Percentiles rank a stretch among this genome's conserved stretches.
phyloP scores from a whole-genome alignment of 2,329 filamentous ascomycete genomes.

The Curvularia verruculosa region DNA sequence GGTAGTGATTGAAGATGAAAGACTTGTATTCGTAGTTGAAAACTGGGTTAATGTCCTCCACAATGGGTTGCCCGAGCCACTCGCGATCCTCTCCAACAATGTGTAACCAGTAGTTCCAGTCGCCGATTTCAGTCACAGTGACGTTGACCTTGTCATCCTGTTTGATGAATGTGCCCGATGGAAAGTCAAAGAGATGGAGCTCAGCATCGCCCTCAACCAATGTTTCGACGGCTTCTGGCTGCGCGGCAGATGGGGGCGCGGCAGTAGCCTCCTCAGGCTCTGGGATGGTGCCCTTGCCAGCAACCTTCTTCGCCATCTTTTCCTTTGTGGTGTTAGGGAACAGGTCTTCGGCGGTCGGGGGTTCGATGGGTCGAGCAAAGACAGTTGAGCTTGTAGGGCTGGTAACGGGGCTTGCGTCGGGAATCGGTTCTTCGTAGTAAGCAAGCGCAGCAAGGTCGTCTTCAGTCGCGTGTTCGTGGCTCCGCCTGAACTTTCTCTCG shows the following conservation, averaged over 20 bases:
- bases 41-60: conserved; percentile 93
- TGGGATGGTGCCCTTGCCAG: conserved; percentile 39
- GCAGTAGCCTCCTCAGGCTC: conserved; percentile 57
- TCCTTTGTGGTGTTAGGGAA: conserved; percentile 46
- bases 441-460: conserved; percentile 82
- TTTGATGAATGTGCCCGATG: conserved; percentile 80
- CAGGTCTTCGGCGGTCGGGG: conserved; percentile 41
- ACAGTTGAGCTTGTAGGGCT: conserved; percentile 53
- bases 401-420: conserved; percentile 63
- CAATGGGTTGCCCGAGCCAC: conserved; percentile 85
- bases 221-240: conserved; percentile 73
- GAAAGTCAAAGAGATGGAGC: conserved; percentile 91
- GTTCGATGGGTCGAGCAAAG: conserved; percentile 39
- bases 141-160: conserved; percentile 78
- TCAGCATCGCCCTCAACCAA: conserved; percentile 79
- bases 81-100: conserved; percentile 76
- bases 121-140: conserved; percentile 82
- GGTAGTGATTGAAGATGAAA: conserved; percentile 98
- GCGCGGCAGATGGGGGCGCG: conserved; percentile 64
- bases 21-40: conserved; percentile 99
- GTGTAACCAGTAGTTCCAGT: conserved; percentile 96
- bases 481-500: conserved; percentile 90
- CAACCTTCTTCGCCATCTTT: conserved; percentile 53
- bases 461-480: conserved; percentile 78
- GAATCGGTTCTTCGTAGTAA: conserved; percentile 70